phyloP scores from a whole-genome alignment of 768 basidiomycete genomes.

The Sarcodon aspratus region DNA sequence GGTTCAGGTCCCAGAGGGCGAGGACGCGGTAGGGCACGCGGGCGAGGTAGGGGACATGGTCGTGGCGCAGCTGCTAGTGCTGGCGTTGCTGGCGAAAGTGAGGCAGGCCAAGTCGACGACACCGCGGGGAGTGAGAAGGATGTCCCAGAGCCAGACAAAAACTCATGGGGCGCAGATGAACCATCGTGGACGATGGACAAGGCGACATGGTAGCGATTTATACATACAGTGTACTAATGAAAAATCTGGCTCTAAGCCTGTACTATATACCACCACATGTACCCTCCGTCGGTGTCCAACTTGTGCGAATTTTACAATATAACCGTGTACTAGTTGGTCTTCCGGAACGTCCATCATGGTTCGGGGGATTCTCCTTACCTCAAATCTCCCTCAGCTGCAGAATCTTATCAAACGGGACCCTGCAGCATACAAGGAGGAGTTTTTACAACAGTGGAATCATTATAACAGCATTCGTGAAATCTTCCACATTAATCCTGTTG shows the following conservation, averaged over 20 bases:
- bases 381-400: conserved; percentile 90
- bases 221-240: too few relatives aligned
- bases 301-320: background rate
- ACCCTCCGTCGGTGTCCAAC: background rate
- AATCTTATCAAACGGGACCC: conserved; percentile 96
- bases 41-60: conserved; percentile 9
- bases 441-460: conserved; percentile 93
- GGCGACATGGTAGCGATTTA: background rate
- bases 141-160: too few relatives aligned
- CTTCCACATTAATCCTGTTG: conserved; percentile 71
- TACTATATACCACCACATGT: too few relatives aligned
- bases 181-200: background rate
- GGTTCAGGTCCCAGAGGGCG: too few relatives aligned
- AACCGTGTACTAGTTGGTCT: background rate
- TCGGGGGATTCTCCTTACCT: conserved; percentile 69
- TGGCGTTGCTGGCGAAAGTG: conserved; percentile 11
- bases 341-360: conserved; percentile 23
- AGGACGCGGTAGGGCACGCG: background rate
- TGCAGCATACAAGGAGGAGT: conserved; percentile 84
- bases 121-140: too few relatives aligned
- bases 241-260: too few relatives aligned
- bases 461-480: conserved; percentile 84
- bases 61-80: conserved; percentile 12
- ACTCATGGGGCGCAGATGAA: too few relatives aligned
- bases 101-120: background rate